Evolutionary conservation across 192 early-diverging fungal species (phyloP).

Genomic region (Coemansia sp.): DNA sequence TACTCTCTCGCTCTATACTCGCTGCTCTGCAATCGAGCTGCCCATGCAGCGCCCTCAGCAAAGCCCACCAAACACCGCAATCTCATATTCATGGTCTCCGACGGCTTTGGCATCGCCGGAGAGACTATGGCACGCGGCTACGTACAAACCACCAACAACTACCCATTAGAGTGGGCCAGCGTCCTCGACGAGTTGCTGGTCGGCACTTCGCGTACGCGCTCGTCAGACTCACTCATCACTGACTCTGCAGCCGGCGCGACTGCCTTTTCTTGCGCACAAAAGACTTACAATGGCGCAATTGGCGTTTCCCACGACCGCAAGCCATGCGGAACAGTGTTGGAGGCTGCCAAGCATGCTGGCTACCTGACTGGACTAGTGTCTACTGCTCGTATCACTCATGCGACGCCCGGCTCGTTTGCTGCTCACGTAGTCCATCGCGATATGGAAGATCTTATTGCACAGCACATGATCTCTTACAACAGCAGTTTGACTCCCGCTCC

Average conservation of each 20-base stretch:
- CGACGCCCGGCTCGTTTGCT: constrained; percentile 64
- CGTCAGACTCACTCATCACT: constrained; percentile 58
- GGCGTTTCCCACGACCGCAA: constrained; percentile 45
- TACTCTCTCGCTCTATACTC: neutral
- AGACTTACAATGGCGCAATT: constrained; percentile 63
- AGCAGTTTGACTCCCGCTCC: constrained; percentile 14
- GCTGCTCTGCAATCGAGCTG: neutral
- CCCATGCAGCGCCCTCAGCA: neutral
- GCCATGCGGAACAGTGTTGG: constrained; percentile 64
- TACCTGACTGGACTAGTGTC: constrained; percentile 62
- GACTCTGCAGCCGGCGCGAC: constrained; percentile 70
- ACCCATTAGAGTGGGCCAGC: constrained; percentile 27
- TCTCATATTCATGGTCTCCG: constrained; percentile 66
- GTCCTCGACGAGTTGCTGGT: constrained; percentile 58
- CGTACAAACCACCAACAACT: constrained; percentile 9
- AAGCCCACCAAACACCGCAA: constrained; percentile 30
- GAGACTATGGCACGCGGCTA: constrained; percentile 62
- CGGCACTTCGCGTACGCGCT: constrained; percentile 60
- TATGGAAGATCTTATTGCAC: constrained; percentile 61
- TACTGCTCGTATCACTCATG: constrained; percentile 66
- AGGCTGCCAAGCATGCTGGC: constrained; percentile 59
- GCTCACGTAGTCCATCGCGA: constrained; percentile 60
- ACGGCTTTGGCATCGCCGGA: constrained; percentile 66
- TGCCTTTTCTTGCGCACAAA: constrained; percentile 59
- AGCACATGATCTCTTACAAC: constrained; percentile 57